A percentile compares a stretch with the other conserved stretches of the same genome.
These are phyloP conservation scores for Candida dendrica DNA, from an alignment of 805 yeast genomes.

Conservation along the genomic window DNA sequence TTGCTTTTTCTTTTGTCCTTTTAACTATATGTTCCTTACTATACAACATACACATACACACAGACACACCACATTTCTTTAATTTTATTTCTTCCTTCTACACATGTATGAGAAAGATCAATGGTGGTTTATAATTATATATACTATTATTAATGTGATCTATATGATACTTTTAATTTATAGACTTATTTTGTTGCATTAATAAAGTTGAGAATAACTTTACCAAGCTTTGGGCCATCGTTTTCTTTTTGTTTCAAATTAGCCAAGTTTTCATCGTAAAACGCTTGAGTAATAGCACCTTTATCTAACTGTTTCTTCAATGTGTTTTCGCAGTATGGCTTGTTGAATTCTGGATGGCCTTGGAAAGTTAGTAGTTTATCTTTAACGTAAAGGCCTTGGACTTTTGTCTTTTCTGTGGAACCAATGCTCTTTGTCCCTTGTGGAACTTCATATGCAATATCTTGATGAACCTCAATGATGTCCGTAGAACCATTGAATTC, in stretches of 20 bases:
- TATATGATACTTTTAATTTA: too few relatives aligned
- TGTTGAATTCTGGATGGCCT: slow-evolving; percentile 82
- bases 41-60: too few relatives aligned
- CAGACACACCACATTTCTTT: too few relatives aligned
- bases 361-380: slow-evolving; percentile 61
- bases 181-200: too few relatives aligned
- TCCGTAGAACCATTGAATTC: slow-evolving; percentile 20
- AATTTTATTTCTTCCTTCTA: too few relatives aligned
- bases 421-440: slow-evolving; percentile 39
- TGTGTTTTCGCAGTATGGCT: slow-evolving; percentile 4
- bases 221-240: neutral
- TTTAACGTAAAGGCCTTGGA: slow-evolving; percentile 58
- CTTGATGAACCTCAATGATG: slow-evolving; percentile 54
- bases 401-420: slow-evolving; percentile 41
- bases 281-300: neutral
- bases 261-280: neutral
- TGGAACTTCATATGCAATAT: slow-evolving; percentile 41
- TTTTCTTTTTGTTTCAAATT: neutral
- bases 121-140: too few relatives aligned
- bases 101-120: too few relatives aligned
- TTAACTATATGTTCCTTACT: too few relatives aligned
- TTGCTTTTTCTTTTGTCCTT: too few relatives aligned
- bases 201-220: neutral
- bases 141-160: too few relatives aligned
- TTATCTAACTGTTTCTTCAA: neutral